Percentiles rank a stretch among this genome's conserved stretches.
Conservation (phyloP, 208 protist species). For the Trypanosoma melophagium region DNA sequence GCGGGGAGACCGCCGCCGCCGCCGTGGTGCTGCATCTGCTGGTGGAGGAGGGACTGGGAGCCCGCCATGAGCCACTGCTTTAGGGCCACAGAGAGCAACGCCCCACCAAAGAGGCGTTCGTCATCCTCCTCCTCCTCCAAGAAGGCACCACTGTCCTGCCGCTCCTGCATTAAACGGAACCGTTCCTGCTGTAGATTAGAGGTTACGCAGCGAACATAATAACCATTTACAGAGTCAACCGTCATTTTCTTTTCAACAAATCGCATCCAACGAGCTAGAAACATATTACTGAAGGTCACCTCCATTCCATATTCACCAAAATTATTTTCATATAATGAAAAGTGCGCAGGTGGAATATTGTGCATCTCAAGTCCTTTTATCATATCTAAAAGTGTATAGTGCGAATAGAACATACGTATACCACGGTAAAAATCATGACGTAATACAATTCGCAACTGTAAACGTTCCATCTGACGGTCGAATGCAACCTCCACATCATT, state of each 20-base stretch:
- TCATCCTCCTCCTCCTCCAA: constrained; percentile 79
- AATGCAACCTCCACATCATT: constrained; percentile 66
- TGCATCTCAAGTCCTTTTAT: constrained; percentile 58
- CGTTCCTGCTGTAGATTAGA: constrained; percentile 35
- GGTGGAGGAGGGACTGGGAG: constrained; percentile 8
- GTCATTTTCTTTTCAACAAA: constrained; percentile 70
- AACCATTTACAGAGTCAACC: constrained; percentile 70
- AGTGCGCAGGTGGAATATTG: constrained; percentile 12
- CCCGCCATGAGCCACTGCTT: constrained; percentile 47
- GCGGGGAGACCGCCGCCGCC: background rate
- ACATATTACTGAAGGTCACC: constrained; percentile 53
- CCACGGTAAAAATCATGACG: constrained; percentile 48
- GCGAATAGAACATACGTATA: constrained; percentile 67
- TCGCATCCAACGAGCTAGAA: constrained; percentile 73
- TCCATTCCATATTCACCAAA: constrained; percentile 56
- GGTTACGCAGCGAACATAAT: constrained; percentile 53
- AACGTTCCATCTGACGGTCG: constrained; percentile 71
- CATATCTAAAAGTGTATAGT: constrained; percentile 67
- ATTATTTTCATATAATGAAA: constrained; percentile 31
- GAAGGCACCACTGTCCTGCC: constrained; percentile 53
- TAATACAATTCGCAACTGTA: constrained; percentile 60
- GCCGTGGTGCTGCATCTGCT: constrained; percentile 11
- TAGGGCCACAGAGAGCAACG: constrained; percentile 37
- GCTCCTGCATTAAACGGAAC: constrained; percentile 74
- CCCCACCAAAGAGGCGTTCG: constrained; percentile 57